Conservation (phyloP, 2,329 filamentous ascomycete genomes). For the Colletotrichum godetiae region DNA sequence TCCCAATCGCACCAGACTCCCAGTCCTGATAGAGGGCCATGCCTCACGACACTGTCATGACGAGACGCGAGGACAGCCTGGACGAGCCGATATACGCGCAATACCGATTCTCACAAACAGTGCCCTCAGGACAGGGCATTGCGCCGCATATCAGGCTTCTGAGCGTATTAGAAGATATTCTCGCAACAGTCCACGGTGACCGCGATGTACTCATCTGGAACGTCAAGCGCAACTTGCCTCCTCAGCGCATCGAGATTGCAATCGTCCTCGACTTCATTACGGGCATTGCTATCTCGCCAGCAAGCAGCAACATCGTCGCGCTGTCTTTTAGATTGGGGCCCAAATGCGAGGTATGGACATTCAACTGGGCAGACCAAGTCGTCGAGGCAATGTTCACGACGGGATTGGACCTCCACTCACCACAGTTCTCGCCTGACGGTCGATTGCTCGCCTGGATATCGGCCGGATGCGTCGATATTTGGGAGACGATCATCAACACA, state of each 20-base stretch:
- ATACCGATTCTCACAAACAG: slow-evolving; percentile 23
- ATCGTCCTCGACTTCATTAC: slow-evolving; percentile 22
- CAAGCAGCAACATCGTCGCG: not conserved
- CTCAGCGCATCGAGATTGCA: slow-evolving; percentile 2
- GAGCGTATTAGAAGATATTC: not conserved
- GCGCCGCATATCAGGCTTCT: slow-evolving; percentile 14
- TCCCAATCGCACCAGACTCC: no score
- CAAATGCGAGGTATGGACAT: slow-evolving; percentile 6
- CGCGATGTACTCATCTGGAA: slow-evolving; percentile 19
- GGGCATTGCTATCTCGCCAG: slow-evolving; percentile 19
- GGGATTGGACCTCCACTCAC: slow-evolving; percentile 8
- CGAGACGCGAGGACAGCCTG: not conserved
- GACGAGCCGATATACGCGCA: slow-evolving; percentile 11
- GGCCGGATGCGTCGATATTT: slow-evolving; percentile 11
- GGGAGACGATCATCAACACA: slow-evolving; percentile 25
- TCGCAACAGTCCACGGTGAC: slow-evolving; percentile 23
- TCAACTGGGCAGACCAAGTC: not conserved
- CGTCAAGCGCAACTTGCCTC: slow-evolving; percentile 3
- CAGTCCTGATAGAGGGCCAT: not conserved
- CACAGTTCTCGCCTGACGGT: slow-evolving; percentile 25
- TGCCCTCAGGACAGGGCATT: slow-evolving; percentile 11
- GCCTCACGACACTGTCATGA: not conserved
- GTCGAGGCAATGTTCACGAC: slow-evolving; percentile 1
- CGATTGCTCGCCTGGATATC: slow-evolving; percentile 13
- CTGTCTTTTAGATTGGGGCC: not conserved